A percentile compares a stretch with the other conserved stretches of the same genome.
Evolutionary conservation across 1,284 basidiomycete genomes (phyloP).

Genomic region (Ceratobasidium sp.): DNA sequence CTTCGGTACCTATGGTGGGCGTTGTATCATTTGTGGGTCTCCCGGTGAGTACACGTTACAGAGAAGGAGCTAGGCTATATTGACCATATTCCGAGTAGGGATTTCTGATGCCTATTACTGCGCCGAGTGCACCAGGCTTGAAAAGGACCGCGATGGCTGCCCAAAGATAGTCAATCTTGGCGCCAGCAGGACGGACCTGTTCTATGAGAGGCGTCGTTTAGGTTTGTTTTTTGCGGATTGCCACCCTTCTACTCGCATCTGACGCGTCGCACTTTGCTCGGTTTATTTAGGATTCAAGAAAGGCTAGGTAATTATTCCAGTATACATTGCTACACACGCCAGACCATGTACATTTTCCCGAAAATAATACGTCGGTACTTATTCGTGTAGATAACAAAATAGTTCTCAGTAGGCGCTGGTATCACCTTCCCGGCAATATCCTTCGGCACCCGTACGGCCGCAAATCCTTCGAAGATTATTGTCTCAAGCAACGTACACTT

Average conservation of each 20-base stretch:
- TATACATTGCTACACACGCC: constrained; percentile 3
- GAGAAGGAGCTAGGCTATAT: background rate
- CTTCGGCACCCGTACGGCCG: background rate
- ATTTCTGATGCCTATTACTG: constrained; percentile 99
- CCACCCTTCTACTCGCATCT: constrained; percentile 8
- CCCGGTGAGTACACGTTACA: constrained; percentile 72
- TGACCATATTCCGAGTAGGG: constrained; percentile 64
- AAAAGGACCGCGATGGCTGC: constrained; percentile 98
- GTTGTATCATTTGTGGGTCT: constrained; percentile 97
- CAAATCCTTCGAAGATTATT: background rate
- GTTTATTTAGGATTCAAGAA: constrained; percentile 77
- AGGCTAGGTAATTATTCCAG: constrained; percentile 62
- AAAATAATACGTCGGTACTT: constrained; percentile 9
- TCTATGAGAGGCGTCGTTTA: constrained; percentile 87
- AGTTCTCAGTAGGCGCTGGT: background rate
- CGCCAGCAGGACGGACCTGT: constrained; percentile 88
- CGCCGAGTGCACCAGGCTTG: constrained; percentile 94
- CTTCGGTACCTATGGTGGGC: constrained; percentile 96
- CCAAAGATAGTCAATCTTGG: constrained; percentile 98
- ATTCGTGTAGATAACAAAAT: background rate
- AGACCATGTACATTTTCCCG: constrained; percentile 8
- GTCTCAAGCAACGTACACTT: constrained; percentile 37
- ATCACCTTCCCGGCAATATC: constrained; percentile 4
- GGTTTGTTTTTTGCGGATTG: constrained; percentile 61
- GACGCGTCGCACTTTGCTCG: constrained; percentile 32